Evolutionary conservation across 2,329 filamentous ascomycete genomes (phyloP).

Genomic region (Fusarium illudens): DNA sequence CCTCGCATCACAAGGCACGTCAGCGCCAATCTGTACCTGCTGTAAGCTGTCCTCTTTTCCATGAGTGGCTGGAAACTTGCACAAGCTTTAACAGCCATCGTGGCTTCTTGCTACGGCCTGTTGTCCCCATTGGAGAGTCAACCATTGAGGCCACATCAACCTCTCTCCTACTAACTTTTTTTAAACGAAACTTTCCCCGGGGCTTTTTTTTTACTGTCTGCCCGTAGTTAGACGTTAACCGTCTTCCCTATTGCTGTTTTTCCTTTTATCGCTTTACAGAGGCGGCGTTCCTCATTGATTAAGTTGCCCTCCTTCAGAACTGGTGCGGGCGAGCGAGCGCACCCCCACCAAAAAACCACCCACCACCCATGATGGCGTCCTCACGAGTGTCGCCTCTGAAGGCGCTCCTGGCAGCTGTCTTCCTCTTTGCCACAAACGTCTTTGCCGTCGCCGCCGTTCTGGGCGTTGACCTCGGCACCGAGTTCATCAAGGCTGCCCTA

Average conservation of each 20-base stretch:
- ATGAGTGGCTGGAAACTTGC: constrained; percentile 34
- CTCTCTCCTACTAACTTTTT: constrained; percentile 26
- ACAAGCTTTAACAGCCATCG: constrained; percentile 40
- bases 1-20: constrained; percentile 41
- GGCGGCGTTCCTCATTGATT: constrained; percentile 20
- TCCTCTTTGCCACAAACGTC: constrained; percentile 54
- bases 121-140: constrained; percentile 29
- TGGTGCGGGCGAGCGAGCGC: constrained; percentile 37
- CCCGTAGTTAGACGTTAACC: constrained; percentile 25
- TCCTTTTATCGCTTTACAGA: constrained; percentile 14
- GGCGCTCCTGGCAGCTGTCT: constrained; percentile 50
- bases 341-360: constrained; percentile 39
- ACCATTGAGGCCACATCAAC: constrained; percentile 50
- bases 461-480: constrained; percentile 92
- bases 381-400: constrained; percentile 48
- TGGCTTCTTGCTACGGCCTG: constrained; percentile 40
- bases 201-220: constrained; percentile 15
- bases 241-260: constrained; percentile 24
- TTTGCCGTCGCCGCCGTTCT: constrained; percentile 76
- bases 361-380: constrained; percentile 44
- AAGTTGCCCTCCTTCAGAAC: constrained; percentile 9
- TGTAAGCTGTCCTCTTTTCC: constrained; percentile 50
- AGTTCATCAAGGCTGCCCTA: constrained; percentile 94
- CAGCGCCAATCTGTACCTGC: constrained; percentile 31
- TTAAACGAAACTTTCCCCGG: constrained; percentile 26